phyloP scores from a whole-genome alignment of 2,329 filamentous ascomycete species.

The Knoxdaviesia proteae region DNA sequence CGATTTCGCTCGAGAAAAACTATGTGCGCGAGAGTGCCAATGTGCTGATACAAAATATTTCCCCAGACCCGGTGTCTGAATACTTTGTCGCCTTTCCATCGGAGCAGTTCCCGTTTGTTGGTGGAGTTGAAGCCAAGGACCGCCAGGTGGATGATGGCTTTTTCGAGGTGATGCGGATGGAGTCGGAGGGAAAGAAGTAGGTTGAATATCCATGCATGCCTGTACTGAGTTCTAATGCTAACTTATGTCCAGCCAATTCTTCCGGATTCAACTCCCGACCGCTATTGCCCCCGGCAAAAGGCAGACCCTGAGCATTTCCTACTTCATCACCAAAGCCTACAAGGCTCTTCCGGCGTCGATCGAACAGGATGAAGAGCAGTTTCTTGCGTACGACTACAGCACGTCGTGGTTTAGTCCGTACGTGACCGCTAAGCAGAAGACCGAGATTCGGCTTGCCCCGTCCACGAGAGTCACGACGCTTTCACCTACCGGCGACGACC shows the following conservation, averaged over 20 bases:
- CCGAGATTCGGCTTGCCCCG: constrained; percentile 68
- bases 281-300: constrained; percentile 58
- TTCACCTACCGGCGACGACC: constrained; percentile 4
- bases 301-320: constrained; percentile 73
- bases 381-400: constrained; percentile 67
- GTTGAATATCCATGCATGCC: constrained; percentile 5
- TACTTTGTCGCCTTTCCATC: constrained; percentile 81
- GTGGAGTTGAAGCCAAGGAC: constrained; percentile 72
- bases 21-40: constrained; percentile 84
- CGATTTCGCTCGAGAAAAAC: constrained; percentile 80
- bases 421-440: constrained; percentile 80
- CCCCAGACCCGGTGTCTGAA: constrained; percentile 56
- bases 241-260: constrained; percentile 47
- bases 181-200: constrained; percentile 38
- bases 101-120: constrained; percentile 53
- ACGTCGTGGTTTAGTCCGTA: constrained; percentile 73
- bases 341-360: constrained; percentile 63
- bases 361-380: constrained; percentile 70
- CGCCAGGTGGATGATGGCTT: constrained; percentile 28
- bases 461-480: constrained; percentile 60
- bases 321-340: constrained; percentile 61
- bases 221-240: constrained; percentile 2
- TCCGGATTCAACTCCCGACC: constrained; percentile 56
- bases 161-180: constrained; percentile 50
- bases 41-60: constrained; percentile 80